Evolutionary conservation across 805 yeast species (phyloP), one percentile per base, ranked within the genome.

Genomic region (Cyberlindnera saturnus): DNA sequence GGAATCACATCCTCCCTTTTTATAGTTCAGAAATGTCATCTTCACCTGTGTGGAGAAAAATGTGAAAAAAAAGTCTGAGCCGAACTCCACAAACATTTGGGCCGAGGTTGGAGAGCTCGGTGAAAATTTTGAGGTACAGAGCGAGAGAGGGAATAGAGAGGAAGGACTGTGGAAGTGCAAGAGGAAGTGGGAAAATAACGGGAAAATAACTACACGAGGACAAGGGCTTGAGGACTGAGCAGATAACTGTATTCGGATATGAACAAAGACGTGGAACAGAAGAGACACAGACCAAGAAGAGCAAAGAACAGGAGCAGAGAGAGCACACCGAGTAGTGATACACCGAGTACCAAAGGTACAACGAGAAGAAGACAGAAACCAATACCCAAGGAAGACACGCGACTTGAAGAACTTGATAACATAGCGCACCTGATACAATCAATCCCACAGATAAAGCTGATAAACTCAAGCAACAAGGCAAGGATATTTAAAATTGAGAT

Each of bases 391-490:
- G 48, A 47, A 28, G 46, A 40, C 5, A 34, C 49, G 18, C 41
- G 49, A 20, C 33, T 33, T 8, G 42, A 42, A 14, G 61, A 56
- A 39, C 38, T 56, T 5, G 17, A 32, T 2, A 33, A 35, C 3
- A 20, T 53, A 7, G 41, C 44, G n/a, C 45, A 52, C 23, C 42
- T 38, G 18, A 37, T 52, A 9, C 13, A 32, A 1, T 5, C 26
- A 4, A 45, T 52, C 3, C 41, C 48, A 1, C 40, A 50, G 33
- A 28, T 55, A 17, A 55, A 42, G 16, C 50, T 53, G 15, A 44
- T 52, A 20, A 55, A 49, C 34, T 49, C 59, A 3, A 47, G 44
- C 1, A 45, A 33, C n/a, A 50, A 36, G 42, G 46, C 53, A 17
- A 54, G 47, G 31, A 42, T 46, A 2, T 55, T 46, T 38, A 46